Conservation (phyloP, 1,284 basidiomycete genomes). For the Cutaneotrichosporon cutaneum region DNA sequence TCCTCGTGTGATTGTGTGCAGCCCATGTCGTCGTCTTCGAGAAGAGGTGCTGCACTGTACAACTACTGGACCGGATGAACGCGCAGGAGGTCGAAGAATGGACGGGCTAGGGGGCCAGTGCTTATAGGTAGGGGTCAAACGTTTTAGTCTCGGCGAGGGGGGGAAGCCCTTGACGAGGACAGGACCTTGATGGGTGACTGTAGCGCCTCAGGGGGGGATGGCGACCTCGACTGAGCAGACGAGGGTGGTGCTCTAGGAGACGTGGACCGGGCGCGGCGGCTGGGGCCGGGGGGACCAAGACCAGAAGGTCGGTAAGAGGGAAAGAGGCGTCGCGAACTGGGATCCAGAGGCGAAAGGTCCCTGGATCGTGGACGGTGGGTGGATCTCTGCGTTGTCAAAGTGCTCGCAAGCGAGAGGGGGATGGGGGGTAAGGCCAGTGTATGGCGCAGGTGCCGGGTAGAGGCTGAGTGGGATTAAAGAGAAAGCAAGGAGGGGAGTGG, state of each 20-base stretch:
- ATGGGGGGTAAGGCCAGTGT: neutral
- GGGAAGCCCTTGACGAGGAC: neutral
- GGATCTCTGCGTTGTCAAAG: conserved; percentile 1
- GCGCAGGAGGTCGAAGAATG: conserved; percentile 3
- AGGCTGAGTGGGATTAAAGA: neutral
- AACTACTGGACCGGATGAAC: conserved; percentile 9
- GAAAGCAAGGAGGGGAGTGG: neutral
- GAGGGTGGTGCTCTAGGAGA: neutral
- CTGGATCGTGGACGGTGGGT: neutral
- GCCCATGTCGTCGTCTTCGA: conserved; percentile 44
- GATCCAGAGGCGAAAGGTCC: neutral
- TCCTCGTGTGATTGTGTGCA: conserved; percentile 55
- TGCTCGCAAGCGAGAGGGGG: neutral
- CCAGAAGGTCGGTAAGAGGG: conserved; percentile 2
- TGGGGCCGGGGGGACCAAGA: conserved; percentile 1
- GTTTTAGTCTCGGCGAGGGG: conserved; percentile 6
- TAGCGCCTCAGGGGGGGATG: neutral
- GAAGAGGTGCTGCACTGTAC: conserved; percentile 5
- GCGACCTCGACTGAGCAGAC: neutral
- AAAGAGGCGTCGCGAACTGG: conserved; percentile 1
- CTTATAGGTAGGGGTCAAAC: conserved; percentile 4
- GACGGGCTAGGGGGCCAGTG: conserved; percentile 9
- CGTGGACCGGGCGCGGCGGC: conserved; percentile 1
- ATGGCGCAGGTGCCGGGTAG: neutral
- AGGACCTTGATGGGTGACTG: conserved; percentile 5